A percentile compares a stretch with the other conserved stretches of the same genome.
Evolutionary conservation across 2,329 filamentous ascomycete genomes (phyloP).

Genomic region (Phialophora tarda): DNA sequence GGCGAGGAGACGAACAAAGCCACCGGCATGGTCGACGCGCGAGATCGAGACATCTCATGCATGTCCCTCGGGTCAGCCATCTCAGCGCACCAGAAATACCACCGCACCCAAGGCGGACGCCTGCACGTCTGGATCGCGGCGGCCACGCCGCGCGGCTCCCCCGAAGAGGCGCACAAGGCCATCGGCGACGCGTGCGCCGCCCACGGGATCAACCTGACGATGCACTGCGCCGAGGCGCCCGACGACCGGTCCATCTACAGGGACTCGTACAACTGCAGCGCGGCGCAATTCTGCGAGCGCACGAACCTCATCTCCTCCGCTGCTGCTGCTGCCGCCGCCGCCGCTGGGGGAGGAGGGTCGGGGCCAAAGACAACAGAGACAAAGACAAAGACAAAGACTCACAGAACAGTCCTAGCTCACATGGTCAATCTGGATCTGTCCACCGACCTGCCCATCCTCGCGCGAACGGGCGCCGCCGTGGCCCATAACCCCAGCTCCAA

Average conservation of each 20-base stretch:
- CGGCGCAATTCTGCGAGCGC: conserved; percentile 48
- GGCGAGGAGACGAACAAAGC: conserved; percentile 26
- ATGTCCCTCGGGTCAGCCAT: conserved; percentile 43
- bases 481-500: conserved; percentile 61
- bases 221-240: conserved; percentile 55
- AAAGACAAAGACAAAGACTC: neutral
- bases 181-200: conserved; percentile 50
- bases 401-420: conserved; percentile 56
- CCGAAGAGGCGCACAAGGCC: conserved; percentile 47
- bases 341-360: no score
- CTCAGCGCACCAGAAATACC: conserved; percentile 35
- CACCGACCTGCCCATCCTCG: conserved; percentile 50
- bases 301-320: conserved; percentile 44
- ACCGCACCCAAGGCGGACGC: conserved; percentile 47
- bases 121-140: conserved; percentile 57
- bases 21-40: conserved; percentile 38
- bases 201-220: conserved; percentile 53
- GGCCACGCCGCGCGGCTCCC: conserved; percentile 55
- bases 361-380: no score
- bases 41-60: conserved; percentile 41
- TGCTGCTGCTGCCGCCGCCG: no score
- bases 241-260: conserved; percentile 40
- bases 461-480: conserved; percentile 52
- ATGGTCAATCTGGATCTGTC: conserved; percentile 58
- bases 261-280: conserved; percentile 46